Conservation (phyloP, 2,329 filamentous ascomycete genomes). For the Harringtonia lauricola region DNA sequence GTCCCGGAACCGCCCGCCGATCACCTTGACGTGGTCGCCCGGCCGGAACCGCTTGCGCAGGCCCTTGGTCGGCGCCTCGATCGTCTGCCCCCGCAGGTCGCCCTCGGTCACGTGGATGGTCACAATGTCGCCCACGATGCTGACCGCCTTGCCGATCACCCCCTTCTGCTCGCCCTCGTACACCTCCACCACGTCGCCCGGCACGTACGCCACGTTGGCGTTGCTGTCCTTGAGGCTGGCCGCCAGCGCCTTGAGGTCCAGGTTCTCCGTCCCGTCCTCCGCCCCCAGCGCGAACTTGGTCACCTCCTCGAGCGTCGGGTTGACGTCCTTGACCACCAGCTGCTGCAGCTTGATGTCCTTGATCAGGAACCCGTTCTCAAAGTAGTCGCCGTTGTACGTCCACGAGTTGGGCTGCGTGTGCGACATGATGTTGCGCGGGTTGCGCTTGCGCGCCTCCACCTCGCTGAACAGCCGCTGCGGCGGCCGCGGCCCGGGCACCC, state of each 20-base stretch:
- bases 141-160: constrained; percentile 73
- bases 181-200: constrained; percentile 93
- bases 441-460: constrained; percentile 79
- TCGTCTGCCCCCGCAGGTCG: constrained; percentile 67
- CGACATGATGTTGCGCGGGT: constrained; percentile 49
- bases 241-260: constrained; percentile 84
- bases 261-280: constrained; percentile 85
- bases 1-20: constrained; percentile 86
- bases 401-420: constrained; percentile 73
- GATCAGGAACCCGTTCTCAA: constrained; percentile 84
- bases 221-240: constrained; percentile 80
- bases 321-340: constrained; percentile 78
- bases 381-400: constrained; percentile 80
- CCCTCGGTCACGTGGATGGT: constrained; percentile 79
- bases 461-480: constrained; percentile 90
- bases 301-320: constrained; percentile 87
- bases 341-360: constrained; percentile 89
- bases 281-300: constrained; percentile 83
- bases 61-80: constrained; percentile 87
- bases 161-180: constrained; percentile 93
- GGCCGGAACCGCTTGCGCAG: constrained; percentile 85
- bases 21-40: constrained; percentile 97
- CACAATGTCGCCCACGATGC: constrained; percentile 85
- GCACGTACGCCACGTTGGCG: constrained; percentile 72
- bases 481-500: constrained; percentile 54